Conservation (phyloP, 495 filamentous ascomycete species). For the Penicillium paxilli region DNA sequence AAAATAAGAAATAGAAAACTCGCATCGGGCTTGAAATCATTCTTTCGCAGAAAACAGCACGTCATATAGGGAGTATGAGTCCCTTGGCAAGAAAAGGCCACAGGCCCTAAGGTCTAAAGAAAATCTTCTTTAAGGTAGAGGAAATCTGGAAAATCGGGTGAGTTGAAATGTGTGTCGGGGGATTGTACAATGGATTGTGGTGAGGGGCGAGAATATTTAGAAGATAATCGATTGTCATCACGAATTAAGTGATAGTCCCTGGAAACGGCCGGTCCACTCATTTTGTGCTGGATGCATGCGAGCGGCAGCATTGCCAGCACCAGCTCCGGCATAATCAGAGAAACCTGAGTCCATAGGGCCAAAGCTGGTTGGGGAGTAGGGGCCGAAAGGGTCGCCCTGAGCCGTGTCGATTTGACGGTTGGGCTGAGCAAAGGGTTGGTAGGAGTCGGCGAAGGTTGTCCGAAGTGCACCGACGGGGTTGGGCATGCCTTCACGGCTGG, state of each 20-base stretch:
- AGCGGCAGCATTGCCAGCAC: slow-evolving; percentile 24
- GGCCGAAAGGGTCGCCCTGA: slow-evolving; percentile 36
- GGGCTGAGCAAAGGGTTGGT: slow-evolving; percentile 35
- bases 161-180: background rate
- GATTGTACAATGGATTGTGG: slow-evolving; percentile 16
- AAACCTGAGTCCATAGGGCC: slow-evolving; percentile 34
- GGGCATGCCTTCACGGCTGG: slow-evolving; percentile 28
- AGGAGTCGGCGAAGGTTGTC: slow-evolving; percentile 37
- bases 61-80: background rate
- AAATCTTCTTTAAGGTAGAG: slow-evolving; percentile 9
- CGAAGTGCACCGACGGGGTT: slow-evolving; percentile 38
- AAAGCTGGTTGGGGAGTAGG: slow-evolving; percentile 33
- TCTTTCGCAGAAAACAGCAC: slow-evolving; percentile 15
- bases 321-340: slow-evolving; percentile 31
- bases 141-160: background rate
- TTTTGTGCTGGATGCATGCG: slow-evolving; percentile 38
- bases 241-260: slow-evolving; percentile 53
- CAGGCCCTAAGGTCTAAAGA: slow-evolving; percentile 5
- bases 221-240: slow-evolving; percentile 10
- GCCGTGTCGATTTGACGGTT: slow-evolving; percentile 29
- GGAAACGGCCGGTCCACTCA: slow-evolving; percentile 50
- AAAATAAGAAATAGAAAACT: background rate
- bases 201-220: background rate
- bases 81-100: background rate
- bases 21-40: slow-evolving; percentile 2